These are phyloP conservation scores for Acorus gramineus DNA, from an alignment of 106 monocot genomes.

Conservation along the genomic window DNA sequence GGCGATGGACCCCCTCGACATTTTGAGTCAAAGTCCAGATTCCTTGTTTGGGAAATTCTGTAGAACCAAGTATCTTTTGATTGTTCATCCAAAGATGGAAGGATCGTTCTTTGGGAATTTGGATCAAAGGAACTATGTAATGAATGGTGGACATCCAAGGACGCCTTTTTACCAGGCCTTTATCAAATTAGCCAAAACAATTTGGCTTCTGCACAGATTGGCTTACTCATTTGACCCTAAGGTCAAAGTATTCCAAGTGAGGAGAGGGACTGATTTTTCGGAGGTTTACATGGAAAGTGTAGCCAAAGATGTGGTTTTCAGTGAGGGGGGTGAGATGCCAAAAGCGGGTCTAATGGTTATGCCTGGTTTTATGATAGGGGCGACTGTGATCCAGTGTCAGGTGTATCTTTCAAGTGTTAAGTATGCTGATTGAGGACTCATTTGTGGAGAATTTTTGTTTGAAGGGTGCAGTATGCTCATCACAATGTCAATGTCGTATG, in stretches of 20 bases:
- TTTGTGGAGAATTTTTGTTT: too few species aligned
- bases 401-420: constrained; percentile 57
- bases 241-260: constrained; percentile 61
- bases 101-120: constrained; percentile 68
- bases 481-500: too few species aligned
- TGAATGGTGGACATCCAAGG: constrained; percentile 68
- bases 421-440: constrained; percentile 31
- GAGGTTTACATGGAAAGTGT: constrained; percentile 79
- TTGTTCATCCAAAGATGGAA: constrained; percentile 75
- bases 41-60: constrained; percentile 81
- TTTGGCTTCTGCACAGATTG: constrained; percentile 76
- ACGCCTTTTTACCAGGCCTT: constrained; percentile 85
- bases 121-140: constrained; percentile 72
- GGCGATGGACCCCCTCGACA: constrained; percentile 62
- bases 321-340: constrained; percentile 24
- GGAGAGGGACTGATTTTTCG: constrained; percentile 46
- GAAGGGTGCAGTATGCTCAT: too few species aligned
- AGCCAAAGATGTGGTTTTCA: constrained; percentile 30
- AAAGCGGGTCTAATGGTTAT: constrained; percentile 72
- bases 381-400: constrained; percentile 49
- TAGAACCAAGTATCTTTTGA: constrained; percentile 46
- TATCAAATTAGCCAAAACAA: constrained; percentile 58
- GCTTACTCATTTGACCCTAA: constrained; percentile 67
- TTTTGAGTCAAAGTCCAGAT: constrained; percentile 69
- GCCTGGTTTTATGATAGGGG: constrained; percentile 79